Percentiles rank a stretch among this genome's conserved stretches.
These are phyloP conservation scores for Pseudogymnoascus sp. DNA, from an alignment of 2,329 filamentous ascomycete genomes.

Conservation along the genomic window DNA sequence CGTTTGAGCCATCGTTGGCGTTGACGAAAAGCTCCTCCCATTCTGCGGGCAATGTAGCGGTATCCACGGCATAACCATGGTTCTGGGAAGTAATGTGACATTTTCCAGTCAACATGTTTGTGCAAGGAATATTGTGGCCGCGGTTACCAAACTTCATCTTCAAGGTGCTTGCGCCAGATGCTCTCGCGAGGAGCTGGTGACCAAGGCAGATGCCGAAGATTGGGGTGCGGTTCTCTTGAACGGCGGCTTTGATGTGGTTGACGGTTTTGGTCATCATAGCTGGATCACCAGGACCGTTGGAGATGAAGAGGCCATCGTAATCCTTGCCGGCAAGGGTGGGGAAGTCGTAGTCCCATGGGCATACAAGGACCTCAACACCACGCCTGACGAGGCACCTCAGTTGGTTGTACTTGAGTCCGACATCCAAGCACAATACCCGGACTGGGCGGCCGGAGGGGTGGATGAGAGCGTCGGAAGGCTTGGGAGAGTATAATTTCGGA, in stretches of 20 bases:
- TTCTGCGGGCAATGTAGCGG: slow-evolving; percentile 61
- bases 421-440: slow-evolving; percentile 86
- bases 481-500: slow-evolving; percentile 78
- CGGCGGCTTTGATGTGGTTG: slow-evolving; percentile 72
- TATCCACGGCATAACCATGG: slow-evolving; percentile 90
- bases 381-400: slow-evolving; percentile 84
- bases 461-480: slow-evolving; percentile 61
- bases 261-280: slow-evolving; percentile 83
- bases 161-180: slow-evolving; percentile 72
- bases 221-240: slow-evolving; percentile 76
- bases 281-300: slow-evolving; percentile 95
- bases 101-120: slow-evolving; percentile 86
- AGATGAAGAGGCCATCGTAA: slow-evolving; percentile 96
- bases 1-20: slow-evolving; percentile 95
- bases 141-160: slow-evolving; percentile 99
- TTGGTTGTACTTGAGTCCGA: slow-evolving; percentile 98
- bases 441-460: slow-evolving; percentile 83
- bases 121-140: slow-evolving; percentile 97
- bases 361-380: slow-evolving; percentile 88
- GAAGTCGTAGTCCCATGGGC: slow-evolving; percentile 95
- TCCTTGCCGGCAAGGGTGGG: slow-evolving; percentile 65
- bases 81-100: slow-evolving; percentile 99
- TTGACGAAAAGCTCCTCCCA: slow-evolving; percentile 98
- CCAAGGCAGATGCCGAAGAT: slow-evolving; percentile 98
- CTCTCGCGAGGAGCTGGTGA: slow-evolving; percentile 84